Conservation (phyloP, 768 basidiomycete genomes). For the Russula foetens region DNA sequence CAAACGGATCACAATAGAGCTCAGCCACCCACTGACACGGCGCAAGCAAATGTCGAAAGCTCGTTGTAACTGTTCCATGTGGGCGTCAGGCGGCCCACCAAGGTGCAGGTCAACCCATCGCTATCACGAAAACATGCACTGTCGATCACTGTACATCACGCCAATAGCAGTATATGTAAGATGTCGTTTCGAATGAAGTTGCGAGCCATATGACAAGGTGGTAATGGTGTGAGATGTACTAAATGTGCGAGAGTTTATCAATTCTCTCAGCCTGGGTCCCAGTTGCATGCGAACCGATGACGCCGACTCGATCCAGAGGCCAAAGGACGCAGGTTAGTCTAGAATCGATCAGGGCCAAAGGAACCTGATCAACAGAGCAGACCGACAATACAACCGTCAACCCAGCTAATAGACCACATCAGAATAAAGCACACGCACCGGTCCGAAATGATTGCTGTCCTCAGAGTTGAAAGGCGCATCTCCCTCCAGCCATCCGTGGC, state of each 20-base stretch:
- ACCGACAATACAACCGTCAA: background rate
- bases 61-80: background rate
- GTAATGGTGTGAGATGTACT: background rate
- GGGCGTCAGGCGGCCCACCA: background rate
- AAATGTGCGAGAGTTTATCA: background rate
- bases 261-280: conserved; percentile 9
- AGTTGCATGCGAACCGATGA: background rate
- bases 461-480: conserved; percentile 20
- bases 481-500: conserved; percentile 20
- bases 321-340: conserved; percentile 9
- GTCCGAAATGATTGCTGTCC: conserved; percentile 21
- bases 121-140: background rate
- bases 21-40: background rate
- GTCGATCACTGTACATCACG: background rate
- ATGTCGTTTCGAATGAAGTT: background rate
- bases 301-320: conserved; percentile 1
- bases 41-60: background rate
- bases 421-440: background rate
- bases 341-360: conserved; percentile 12
- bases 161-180: background rate
- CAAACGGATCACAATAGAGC: background rate
- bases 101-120: background rate
- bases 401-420: background rate
- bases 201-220: background rate
- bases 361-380: conserved; percentile 2